phyloP scores from a whole-genome alignment of 495 filamentous ascomycete species.

The Xanthoparmelia taractica region DNA sequence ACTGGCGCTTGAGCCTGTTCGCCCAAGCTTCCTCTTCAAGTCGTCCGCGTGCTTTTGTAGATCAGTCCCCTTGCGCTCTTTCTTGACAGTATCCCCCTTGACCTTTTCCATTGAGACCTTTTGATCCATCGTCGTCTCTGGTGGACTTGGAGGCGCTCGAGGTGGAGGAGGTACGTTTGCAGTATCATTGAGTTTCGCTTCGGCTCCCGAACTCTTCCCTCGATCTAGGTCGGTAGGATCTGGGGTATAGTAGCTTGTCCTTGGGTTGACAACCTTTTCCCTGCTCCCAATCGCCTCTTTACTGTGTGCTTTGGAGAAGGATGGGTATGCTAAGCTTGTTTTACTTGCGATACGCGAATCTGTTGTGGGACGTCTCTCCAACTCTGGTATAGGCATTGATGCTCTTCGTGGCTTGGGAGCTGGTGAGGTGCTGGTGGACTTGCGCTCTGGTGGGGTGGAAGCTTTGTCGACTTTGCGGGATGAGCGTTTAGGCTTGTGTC shows the following conservation, averaged over 20 bases:
- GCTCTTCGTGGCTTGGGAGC: constrained; percentile 37
- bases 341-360: constrained; percentile 45
- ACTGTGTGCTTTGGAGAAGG: constrained; percentile 83
- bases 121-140: constrained; percentile 47
- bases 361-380: constrained; percentile 32
- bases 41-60: constrained; percentile 23
- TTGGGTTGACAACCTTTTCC: constrained; percentile 44
- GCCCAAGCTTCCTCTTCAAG: constrained; percentile 17
- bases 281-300: constrained; percentile 65
- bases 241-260: constrained; percentile 58
- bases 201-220: constrained; percentile 31
- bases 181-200: constrained; percentile 21
- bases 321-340: constrained; percentile 70
- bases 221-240: constrained; percentile 69
- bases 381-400: constrained; percentile 46
- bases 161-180: constrained; percentile 45
- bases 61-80: constrained; percentile 33
- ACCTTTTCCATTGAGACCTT: constrained; percentile 37
- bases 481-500: constrained; percentile 30
- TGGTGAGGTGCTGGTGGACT: constrained; percentile 31
- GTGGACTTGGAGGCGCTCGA: constrained; percentile 57
- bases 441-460: constrained; percentile 33
- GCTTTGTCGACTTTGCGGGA: constrained; percentile 39
- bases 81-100: constrained; percentile 26
- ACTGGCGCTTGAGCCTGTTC: constrained; percentile 11